phyloP scores from a whole-genome alignment of 2,329 filamentous ascomycete genomes.

The Elsinoe australis region DNA sequence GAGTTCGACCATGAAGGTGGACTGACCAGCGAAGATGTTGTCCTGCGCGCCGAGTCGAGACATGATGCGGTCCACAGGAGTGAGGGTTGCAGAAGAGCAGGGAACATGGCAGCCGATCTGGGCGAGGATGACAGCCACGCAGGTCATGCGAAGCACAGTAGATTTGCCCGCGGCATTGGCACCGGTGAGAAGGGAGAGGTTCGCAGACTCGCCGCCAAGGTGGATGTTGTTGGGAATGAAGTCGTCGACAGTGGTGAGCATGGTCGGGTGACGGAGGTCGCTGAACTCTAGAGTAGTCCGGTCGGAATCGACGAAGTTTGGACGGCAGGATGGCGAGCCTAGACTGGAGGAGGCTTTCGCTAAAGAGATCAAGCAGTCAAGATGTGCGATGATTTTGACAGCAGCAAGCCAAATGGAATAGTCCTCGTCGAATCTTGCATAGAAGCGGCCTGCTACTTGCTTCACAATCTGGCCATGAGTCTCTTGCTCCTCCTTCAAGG shows the following conservation, averaged over 20 bases:
- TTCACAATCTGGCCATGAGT: conserved; percentile 86
- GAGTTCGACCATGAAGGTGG: conserved; percentile 95
- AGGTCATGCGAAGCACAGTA: conserved; percentile 93
- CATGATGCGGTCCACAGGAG: conserved; percentile 96
- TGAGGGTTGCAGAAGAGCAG: conserved; percentile 70
- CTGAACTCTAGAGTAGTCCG: conserved; percentile 84
- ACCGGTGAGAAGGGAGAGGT: conserved; percentile 86
- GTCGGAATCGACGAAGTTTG: conserved; percentile 64
- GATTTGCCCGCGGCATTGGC: conserved; percentile 98
- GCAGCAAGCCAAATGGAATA: conserved; percentile 80
- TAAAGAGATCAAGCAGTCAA: conserved; percentile 90
- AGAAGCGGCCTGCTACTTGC: conserved; percentile 76
- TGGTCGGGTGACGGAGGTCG: conserved; percentile 90
- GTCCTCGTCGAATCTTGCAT: conserved; percentile 76
- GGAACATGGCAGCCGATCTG: conserved; percentile 93
- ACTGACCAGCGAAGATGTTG: conserved; percentile 97
- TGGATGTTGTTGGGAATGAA: conserved; percentile 95
- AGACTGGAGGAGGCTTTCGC: conserved; percentile 79
- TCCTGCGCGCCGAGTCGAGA: conserved; percentile 94
- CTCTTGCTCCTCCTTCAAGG: conserved; percentile 89
- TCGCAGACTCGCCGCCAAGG: conserved; percentile 71
- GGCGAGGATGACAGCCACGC: conserved; percentile 92
- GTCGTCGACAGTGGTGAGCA: conserved; percentile 78
- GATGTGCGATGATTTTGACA: conserved; percentile 81
- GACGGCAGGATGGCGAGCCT: conserved; percentile 80